These are phyloP conservation scores for Dimargaris verticillata DNA, from an alignment of 192 early-diverging fungal species.

Conservation along the genomic window DNA sequence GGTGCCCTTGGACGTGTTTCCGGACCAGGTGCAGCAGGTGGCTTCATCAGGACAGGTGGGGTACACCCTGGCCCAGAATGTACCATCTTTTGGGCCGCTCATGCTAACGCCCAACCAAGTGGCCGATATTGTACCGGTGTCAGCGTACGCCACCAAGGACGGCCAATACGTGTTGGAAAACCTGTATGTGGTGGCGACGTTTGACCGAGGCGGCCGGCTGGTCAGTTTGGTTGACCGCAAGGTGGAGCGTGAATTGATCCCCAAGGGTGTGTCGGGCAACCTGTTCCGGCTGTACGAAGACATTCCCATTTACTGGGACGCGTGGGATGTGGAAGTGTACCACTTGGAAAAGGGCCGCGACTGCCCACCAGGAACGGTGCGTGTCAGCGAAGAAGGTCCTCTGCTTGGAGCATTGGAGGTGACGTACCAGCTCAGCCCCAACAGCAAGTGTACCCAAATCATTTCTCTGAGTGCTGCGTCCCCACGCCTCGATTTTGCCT, in stretches of 20 bases:
- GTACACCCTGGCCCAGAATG: slow-evolving; percentile 13
- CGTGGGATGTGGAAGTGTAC: slow-evolving; percentile 83
- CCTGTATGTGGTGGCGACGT: slow-evolving; percentile 43
- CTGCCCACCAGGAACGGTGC: slow-evolving; percentile 20
- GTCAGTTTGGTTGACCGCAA: slow-evolving; percentile 44
- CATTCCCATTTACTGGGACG: slow-evolving; percentile 77
- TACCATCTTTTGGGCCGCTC: slow-evolving; percentile 18
- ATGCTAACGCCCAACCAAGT: slow-evolving; percentile 14
- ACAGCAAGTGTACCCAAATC: slow-evolving; percentile 51
- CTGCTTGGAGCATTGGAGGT: slow-evolving; percentile 56
- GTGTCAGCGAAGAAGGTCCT: slow-evolving; percentile 61
- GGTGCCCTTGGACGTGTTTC: slow-evolving; percentile 25
- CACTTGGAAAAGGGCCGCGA: slow-evolving; percentile 72
- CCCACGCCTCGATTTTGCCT: slow-evolving; percentile 72
- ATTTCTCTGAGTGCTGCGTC: slow-evolving; percentile 62
- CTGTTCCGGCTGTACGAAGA: slow-evolving; percentile 74
- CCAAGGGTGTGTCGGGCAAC: slow-evolving; percentile 43
- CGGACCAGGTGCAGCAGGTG: not conserved
- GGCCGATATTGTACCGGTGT: slow-evolving; percentile 15
- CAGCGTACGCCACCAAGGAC: slow-evolving; percentile 14
- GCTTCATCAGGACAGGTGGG: not conserved
- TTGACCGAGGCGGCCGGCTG: slow-evolving; percentile 61
- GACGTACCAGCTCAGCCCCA: slow-evolving; percentile 41
- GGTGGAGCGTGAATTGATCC: slow-evolving; percentile 32
- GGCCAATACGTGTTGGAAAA: slow-evolving; percentile 55